Evolutionary conservation across 352 stramenopile species (phyloP), one percentile per base, ranked within the genome.

Genomic region (Pythium phragmitis): DNA sequence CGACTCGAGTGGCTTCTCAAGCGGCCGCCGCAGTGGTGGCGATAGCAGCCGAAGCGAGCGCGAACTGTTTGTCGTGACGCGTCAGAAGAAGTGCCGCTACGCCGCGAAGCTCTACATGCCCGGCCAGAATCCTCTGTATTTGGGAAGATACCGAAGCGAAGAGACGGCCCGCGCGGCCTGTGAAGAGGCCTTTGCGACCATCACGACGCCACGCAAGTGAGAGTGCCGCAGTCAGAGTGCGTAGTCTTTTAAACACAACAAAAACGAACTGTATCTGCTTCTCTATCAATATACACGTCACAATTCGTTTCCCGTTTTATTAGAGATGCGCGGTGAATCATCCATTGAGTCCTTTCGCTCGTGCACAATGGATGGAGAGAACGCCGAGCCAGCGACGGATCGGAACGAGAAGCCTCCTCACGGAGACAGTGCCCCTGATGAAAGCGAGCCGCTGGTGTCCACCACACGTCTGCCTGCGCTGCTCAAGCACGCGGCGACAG

Each of bases 61-160:
- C 47, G 70, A 82, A 43, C 50, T 75, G 13, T 88, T 85, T 48
- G 65, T 84, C 21, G 58, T 88, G 45, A 87, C 80, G 9, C 68
- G 66, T 17, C 79, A 91, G 70, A 85, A 88, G 67, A 85, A 88
- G 17, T 76, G 70, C 48, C 86, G 76, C 39, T 89, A 79, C 60
- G 73, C 74, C 3, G 82, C 82, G 45, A 82, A 83, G 36, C 65
- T 91, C 30, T 73, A 87, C 53, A 54, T 90, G 21, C 65, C 70
- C 8, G 80, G 79, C 0, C 80, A 88, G 45, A 91, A 89, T 12
- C 80, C 79, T 33, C 70, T 91, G 11, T 90, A 91, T 41, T 53
- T 91, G 6, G 82, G 82, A 3, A 70, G 82, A 33, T 91, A 86
- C 69, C 80, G 79, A 57, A 89, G 68, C 36, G 77, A 89, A 72